Percentiles rank a stretch among this genome's conserved stretches.
Conservation (phyloP, 2,329 filamentous ascomycete genomes). For the Fusarium sp. region DNA sequence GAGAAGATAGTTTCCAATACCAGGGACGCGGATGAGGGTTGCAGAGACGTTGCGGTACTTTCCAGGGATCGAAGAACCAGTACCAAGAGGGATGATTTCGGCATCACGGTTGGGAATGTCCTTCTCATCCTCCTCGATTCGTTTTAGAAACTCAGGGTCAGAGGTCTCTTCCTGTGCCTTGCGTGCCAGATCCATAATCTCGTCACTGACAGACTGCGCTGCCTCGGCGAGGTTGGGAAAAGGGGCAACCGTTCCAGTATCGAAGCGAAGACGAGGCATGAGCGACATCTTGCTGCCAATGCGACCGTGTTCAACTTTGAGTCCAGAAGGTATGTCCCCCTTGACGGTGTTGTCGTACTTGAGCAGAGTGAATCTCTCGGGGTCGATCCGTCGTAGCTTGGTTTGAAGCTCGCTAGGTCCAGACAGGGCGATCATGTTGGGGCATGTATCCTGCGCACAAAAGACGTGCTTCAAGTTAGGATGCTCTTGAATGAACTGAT, state of each 20-base stretch:
- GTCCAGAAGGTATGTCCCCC: slow-evolving; percentile 35
- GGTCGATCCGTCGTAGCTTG: slow-evolving; percentile 75
- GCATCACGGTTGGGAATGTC: slow-evolving; percentile 76
- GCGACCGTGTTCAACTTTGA: slow-evolving; percentile 51
- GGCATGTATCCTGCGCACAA: slow-evolving; percentile 74
- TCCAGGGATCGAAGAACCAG: slow-evolving; percentile 86
- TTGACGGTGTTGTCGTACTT: slow-evolving; percentile 63
- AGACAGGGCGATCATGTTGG: slow-evolving; percentile 76
- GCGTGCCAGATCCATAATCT: slow-evolving; percentile 62
- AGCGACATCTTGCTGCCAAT: slow-evolving; percentile 56
- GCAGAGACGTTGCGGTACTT: slow-evolving; percentile 96
- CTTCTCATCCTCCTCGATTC: slow-evolving; percentile 61
- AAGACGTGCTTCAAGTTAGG: slow-evolving; percentile 74
- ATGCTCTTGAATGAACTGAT: slow-evolving; percentile 72
- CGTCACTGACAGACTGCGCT: slow-evolving; percentile 48
- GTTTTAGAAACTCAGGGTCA: slow-evolving; percentile 56
- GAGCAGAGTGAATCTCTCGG: slow-evolving; percentile 74
- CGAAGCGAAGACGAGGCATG: slow-evolving; percentile 56
- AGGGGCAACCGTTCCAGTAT: slow-evolving; percentile 56
- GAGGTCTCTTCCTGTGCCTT: slow-evolving; percentile 54
- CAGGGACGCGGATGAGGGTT: slow-evolving; percentile 83
- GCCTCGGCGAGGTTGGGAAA: slow-evolving; percentile 58
- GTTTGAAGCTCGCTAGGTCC: slow-evolving; percentile 71
- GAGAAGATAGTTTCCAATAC: slow-evolving; percentile 84
- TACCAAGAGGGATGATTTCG: slow-evolving; percentile 87